These are phyloP conservation scores for Penicillium occitanis DNA, from an alignment of 2,329 filamentous ascomycete species.

Conservation along the genomic window DNA sequence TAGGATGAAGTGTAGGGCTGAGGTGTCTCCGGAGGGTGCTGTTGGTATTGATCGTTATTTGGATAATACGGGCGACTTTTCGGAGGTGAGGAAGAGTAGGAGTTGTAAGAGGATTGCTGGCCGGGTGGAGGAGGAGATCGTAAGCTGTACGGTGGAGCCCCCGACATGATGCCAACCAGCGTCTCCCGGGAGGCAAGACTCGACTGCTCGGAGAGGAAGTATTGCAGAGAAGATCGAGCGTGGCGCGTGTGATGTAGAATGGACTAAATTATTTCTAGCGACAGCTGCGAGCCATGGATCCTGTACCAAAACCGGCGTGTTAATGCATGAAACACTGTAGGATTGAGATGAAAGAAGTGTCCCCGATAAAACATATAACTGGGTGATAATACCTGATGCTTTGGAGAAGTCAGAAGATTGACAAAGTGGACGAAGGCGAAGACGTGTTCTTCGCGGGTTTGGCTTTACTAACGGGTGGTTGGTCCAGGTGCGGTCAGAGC, in stretches of 20 bases:
- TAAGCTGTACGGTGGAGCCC: slow-evolving; percentile 46
- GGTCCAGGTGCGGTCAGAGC: slow-evolving; percentile 6
- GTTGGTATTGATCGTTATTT: slow-evolving; percentile 41
- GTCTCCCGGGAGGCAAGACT: slow-evolving; percentile 26
- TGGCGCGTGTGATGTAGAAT: background rate
- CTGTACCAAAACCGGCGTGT: slow-evolving; percentile 14
- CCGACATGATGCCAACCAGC: slow-evolving; percentile 41
- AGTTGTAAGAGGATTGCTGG: slow-evolving; percentile 35
- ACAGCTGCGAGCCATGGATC: slow-evolving; percentile 20
- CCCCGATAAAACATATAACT: background rate
- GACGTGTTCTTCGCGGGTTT: background rate
- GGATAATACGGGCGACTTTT: slow-evolving; percentile 45
- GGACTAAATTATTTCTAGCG: slow-evolving; percentile 17
- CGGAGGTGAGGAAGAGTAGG: slow-evolving; percentile 43
- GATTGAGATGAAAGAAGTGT: background rate
- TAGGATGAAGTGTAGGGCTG: slow-evolving; percentile 40
- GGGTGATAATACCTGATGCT: slow-evolving; percentile 9
- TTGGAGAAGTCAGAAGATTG: background rate
- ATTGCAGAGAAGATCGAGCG: background rate
- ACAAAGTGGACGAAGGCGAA: background rate
- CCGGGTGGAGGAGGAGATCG: slow-evolving; percentile 46
- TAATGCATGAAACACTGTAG: background rate
- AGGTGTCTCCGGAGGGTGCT: slow-evolving; percentile 44
- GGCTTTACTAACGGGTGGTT: slow-evolving; percentile 9
- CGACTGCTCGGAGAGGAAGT: background rate